Evolutionary conservation across 352 stramenopile genomes (phyloP).

Genomic region (Phytophthora ohioensis): DNA sequence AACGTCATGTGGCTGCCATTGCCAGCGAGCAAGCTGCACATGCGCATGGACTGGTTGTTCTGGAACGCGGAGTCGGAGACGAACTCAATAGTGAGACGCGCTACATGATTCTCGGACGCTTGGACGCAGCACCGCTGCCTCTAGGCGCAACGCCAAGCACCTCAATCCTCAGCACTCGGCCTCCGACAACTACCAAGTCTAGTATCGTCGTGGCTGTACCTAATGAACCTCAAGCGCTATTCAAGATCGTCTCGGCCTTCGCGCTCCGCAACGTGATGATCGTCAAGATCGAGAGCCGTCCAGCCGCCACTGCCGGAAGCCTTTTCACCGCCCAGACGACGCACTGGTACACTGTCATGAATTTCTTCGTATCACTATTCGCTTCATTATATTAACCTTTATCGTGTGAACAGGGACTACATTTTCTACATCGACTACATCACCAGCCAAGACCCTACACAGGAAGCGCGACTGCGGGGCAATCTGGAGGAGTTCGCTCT

Average conservation of each 20-base stretch:
- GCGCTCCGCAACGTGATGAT: constrained; percentile 81
- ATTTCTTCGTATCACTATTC: background rate
- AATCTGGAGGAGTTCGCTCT: constrained; percentile 81
- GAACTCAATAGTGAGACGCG: constrained; percentile 79
- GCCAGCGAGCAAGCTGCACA: constrained; percentile 68
- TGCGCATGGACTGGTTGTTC: constrained; percentile 60
- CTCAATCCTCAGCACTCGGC: constrained; percentile 14
- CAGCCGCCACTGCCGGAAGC: constrained; percentile 62
- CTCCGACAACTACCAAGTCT: constrained; percentile 56
- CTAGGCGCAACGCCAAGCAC: constrained; percentile 30
- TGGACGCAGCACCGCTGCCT: constrained; percentile 54
- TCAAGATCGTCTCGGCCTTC: constrained; percentile 84
- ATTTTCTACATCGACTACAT: constrained; percentile 87
- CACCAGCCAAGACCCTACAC: constrained; percentile 49
- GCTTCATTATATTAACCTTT: background rate
- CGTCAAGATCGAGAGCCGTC: constrained; percentile 86
- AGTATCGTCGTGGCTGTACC: constrained; percentile 76
- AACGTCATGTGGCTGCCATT: constrained; percentile 64
- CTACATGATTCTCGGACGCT: constrained; percentile 74
- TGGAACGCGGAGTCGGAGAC: constrained; percentile 66
- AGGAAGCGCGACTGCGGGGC: constrained; percentile 61
- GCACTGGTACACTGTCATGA: constrained; percentile 53
- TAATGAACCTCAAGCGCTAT: constrained; percentile 76
- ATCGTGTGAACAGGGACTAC: constrained; percentile 60
- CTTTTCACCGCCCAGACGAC: constrained; percentile 75